Evolutionary conservation across 2,329 filamentous ascomycete species (phyloP).

Genomic region (Aureobasidium lini): DNA sequence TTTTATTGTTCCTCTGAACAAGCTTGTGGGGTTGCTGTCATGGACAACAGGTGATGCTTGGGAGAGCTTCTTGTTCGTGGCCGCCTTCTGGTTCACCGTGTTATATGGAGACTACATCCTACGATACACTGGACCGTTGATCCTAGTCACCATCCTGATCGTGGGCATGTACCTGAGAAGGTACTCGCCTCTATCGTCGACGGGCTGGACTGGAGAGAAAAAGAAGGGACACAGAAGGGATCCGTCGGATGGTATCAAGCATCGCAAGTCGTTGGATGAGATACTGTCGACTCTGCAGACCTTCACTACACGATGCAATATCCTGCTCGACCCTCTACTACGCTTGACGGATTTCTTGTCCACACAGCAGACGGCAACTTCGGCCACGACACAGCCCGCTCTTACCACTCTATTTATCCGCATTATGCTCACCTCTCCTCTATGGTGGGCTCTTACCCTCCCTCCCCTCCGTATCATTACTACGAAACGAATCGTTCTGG

Average conservation of each 20-base stretch:
- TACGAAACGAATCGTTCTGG: slow-evolving; percentile 73
- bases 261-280: slow-evolving; percentile 93
- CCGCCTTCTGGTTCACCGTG: slow-evolving; percentile 75
- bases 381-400: slow-evolving; percentile 82
- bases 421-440: slow-evolving; percentile 76
- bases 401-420: slow-evolving; percentile 84
- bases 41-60: slow-evolving; percentile 93
- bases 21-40: slow-evolving; percentile 73
- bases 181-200: slow-evolving; percentile 85
- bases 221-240: slow-evolving; percentile 45
- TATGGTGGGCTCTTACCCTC: slow-evolving; percentile 79
- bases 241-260: slow-evolving; percentile 49
- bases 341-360: slow-evolving; percentile 82
- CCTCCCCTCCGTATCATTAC: slow-evolving; percentile 81
- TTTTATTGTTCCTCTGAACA: slow-evolving; percentile 83
- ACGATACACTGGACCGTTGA: slow-evolving; percentile 71
- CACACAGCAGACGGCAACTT: slow-evolving; percentile 81
- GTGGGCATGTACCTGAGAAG: slow-evolving; percentile 85
- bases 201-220: slow-evolving; percentile 63
- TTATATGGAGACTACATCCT: slow-evolving; percentile 83
- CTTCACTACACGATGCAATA: slow-evolving; percentile 86
- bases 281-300: slow-evolving; percentile 90
- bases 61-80: slow-evolving; percentile 90
- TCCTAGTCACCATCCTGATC: slow-evolving; percentile 73
- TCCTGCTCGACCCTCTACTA: slow-evolving; percentile 80